Evolutionary conservation across 345 rosid genomes (phyloP).

Genomic region (Murraya koenigii): DNA sequence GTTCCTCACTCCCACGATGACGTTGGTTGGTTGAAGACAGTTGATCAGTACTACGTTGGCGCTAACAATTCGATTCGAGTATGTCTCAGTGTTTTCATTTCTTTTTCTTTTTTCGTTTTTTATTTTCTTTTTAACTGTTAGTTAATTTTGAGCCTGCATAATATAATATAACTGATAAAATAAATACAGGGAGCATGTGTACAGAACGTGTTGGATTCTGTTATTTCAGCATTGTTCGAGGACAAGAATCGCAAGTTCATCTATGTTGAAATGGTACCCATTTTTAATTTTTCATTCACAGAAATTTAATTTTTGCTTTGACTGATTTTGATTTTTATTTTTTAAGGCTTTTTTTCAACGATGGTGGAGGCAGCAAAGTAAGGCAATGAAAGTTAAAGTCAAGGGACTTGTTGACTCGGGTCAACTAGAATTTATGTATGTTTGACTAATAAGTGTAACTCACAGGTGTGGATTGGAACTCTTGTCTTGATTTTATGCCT

Average conservation of each 20-base stretch:
- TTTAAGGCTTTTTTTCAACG: slow-evolving; percentile 84
- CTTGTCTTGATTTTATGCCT: background rate
- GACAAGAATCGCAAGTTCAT: slow-evolving; percentile 87
- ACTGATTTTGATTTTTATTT: slow-evolving; percentile 4
- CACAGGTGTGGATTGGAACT: background rate
- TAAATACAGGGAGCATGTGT: slow-evolving; percentile 76
- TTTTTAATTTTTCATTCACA: background rate
- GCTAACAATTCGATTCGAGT: slow-evolving; percentile 91
- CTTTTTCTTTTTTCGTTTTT: background rate
- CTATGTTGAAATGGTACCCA: slow-evolving; percentile 74
- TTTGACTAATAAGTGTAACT: background rate
- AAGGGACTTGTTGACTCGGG: slow-evolving; percentile 82
- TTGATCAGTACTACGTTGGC: slow-evolving; percentile 91
- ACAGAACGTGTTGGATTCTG: slow-evolving; percentile 89
- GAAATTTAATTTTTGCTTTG: background rate
- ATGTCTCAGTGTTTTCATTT: background rate
- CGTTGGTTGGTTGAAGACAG: slow-evolving; percentile 97
- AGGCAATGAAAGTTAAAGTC: slow-evolving; percentile 61
- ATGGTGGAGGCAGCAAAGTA: slow-evolving; percentile 98
- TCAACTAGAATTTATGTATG: slow-evolving; percentile 89
- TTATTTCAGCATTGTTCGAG: slow-evolving; percentile 71
- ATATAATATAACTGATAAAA: no score
- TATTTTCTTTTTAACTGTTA: no score
- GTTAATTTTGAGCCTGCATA: no score
- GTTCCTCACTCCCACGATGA: slow-evolving; percentile 96